These are phyloP conservation scores for Naegleria fowleri DNA, from an alignment of 208 protist species.

Conservation along the genomic window DNA sequence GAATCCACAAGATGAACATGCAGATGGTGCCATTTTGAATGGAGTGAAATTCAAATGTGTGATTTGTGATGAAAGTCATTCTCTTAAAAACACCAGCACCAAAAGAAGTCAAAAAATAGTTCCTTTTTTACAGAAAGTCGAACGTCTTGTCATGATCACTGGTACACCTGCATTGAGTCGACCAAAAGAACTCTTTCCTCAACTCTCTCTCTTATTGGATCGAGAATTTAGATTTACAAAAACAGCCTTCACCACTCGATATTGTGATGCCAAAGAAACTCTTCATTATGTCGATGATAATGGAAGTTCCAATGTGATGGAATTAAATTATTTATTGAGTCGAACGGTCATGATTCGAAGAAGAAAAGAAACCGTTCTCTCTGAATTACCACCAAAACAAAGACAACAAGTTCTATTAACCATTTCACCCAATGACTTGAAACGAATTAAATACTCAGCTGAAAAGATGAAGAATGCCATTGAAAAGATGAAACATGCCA, in stretches of 20 bases:
- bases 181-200: slow-evolving; percentile 85
- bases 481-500: background rate
- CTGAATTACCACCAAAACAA: background rate
- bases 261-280: slow-evolving; percentile 69
- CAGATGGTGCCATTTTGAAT: background rate
- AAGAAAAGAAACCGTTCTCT: slow-evolving; percentile 64
- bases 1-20: background rate
- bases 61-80: slow-evolving; percentile 15
- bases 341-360: slow-evolving; percentile 84
- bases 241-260: slow-evolving; percentile 72
- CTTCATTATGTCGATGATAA: slow-evolving; percentile 30
- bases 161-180: slow-evolving; percentile 74
- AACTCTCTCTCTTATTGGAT: slow-evolving; percentile 68
- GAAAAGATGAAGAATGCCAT: background rate
- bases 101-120: background rate
- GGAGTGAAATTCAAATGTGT: background rate
- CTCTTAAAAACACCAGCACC: background rate
- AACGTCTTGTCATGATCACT: background rate
- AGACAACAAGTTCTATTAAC: background rate
- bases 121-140: background rate
- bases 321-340: slow-evolving; percentile 74
- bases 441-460: background rate
- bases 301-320: slow-evolving; percentile 56
- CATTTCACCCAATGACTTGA: background rate
- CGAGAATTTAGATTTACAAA: background rate